These are phyloP conservation scores for Lepidium aucheri DNA, from an alignment of 345 rosid genomes.

Conservation along the genomic window DNA sequence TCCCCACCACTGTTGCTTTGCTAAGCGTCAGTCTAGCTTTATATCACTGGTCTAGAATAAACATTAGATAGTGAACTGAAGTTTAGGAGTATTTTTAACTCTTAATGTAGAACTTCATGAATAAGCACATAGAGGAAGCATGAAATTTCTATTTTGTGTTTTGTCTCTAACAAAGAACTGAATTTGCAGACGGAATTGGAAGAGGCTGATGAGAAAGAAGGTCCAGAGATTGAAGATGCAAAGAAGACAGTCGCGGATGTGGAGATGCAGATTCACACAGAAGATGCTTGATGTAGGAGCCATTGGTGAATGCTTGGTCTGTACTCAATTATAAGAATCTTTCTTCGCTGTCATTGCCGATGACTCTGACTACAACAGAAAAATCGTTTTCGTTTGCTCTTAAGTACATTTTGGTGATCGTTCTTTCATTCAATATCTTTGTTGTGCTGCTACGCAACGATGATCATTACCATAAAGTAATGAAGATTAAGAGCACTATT, in stretches of 20 bases:
- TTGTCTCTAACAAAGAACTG: background rate
- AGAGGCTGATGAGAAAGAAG: slow-evolving; percentile 47
- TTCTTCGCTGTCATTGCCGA: background rate
- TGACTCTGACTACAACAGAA: background rate
- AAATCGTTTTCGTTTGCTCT: background rate
- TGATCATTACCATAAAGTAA: background rate
- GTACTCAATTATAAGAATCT: background rate
- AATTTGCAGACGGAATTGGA: slow-evolving; percentile 52
- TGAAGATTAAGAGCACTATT: background rate
- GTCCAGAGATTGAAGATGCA: slow-evolving; percentile 61
- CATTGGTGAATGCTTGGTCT: background rate
- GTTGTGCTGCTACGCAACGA: background rate
- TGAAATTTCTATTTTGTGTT: background rate
- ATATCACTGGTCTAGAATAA: background rate
- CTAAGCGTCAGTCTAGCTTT: background rate
- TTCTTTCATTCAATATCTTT: background rate
- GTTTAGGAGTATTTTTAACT: background rate
- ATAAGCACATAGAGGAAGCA: background rate
- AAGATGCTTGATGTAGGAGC: slow-evolving; percentile 35
- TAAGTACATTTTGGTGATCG: background rate
- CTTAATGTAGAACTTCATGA: background rate
- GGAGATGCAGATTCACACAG: slow-evolving; percentile 49
- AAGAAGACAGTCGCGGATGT: slow-evolving; percentile 48
- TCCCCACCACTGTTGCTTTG: background rate
- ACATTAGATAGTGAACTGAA: background rate